These are phyloP conservation scores for Annulohypoxylon moriforme DNA, from an alignment of 495 filamentous ascomycete genomes.

Conservation along the genomic window DNA sequence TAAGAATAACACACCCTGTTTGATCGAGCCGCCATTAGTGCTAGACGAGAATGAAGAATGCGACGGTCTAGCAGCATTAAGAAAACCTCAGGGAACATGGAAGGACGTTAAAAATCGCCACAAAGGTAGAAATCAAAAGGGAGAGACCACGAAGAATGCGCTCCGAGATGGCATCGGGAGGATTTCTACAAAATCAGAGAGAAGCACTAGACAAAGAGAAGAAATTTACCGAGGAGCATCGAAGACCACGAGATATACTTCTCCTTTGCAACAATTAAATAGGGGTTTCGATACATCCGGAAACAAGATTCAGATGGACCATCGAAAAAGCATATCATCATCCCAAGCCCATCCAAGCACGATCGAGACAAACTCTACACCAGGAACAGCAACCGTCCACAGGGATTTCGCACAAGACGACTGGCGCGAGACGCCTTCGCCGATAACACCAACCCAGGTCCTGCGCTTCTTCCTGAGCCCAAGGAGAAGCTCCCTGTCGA, in stretches of 20 bases:
- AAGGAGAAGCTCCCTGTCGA: slow-evolving; percentile 30
- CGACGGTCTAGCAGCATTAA: neutral
- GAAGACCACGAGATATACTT: slow-evolving; percentile 5
- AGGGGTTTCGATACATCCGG: slow-evolving; percentile 4
- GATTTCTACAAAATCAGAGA: neutral
- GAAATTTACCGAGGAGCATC: neutral
- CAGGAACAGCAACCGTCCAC: slow-evolving; percentile 1
- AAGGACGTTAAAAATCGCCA: neutral
- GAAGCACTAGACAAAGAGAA: neutral
- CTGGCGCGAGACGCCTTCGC: slow-evolving; percentile 33
- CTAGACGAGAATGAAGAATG: neutral
- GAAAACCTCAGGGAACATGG: neutral
- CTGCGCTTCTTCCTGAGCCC: slow-evolving; percentile 26
- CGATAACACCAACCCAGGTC: slow-evolving; percentile 28
- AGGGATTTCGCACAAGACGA: slow-evolving; percentile 16
- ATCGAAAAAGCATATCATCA: slow-evolving; percentile 25
- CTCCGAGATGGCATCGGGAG: neutral
- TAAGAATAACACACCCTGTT: neutral
- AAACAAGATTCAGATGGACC: slow-evolving; percentile 1
- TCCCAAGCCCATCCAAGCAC: slow-evolving; percentile 16
- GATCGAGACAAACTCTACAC: slow-evolving; percentile 27
- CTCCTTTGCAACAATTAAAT: neutral
- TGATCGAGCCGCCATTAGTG: neutral
- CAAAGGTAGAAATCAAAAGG: neutral
- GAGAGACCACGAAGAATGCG: neutral